A percentile compares a stretch with the other conserved stretches of the same genome.
These are phyloP conservation scores for Corynascus novoguineensis DNA, from an alignment of 495 filamentous ascomycete species.

Conservation along the genomic window DNA sequence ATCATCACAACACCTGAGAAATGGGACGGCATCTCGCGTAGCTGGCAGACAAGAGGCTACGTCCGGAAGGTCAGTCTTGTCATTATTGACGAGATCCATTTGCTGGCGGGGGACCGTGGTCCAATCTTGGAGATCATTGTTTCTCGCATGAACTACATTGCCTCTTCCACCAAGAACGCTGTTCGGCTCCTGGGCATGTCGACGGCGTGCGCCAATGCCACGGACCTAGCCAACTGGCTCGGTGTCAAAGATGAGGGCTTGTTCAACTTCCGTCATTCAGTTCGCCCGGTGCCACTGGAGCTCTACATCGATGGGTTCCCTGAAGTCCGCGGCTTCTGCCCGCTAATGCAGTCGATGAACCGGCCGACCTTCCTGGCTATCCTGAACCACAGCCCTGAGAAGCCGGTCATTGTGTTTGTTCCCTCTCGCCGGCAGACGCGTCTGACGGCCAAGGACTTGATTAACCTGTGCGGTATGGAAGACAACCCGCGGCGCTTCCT, in stretches of 20 bases:
- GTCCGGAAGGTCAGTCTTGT: conserved; percentile 92
- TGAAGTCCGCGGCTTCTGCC: conserved; percentile 90
- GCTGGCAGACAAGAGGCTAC: conserved; percentile 95
- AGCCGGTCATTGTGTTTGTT: conserved; percentile 98
- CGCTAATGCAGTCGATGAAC: conserved; percentile 99
- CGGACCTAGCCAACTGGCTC: conserved; percentile 91
- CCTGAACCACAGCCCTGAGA: conserved; percentile 89
- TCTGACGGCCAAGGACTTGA: conserved; percentile 89
- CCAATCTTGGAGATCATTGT: conserved; percentile 99
- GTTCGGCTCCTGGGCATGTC: conserved; percentile 96
- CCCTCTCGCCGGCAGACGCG: conserved; percentile 92
- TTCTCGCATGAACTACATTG: conserved; percentile 98
- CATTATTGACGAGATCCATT: conserved; percentile 97
- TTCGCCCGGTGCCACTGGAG: conserved; percentile 90
- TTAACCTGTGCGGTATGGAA: conserved; percentile 97
- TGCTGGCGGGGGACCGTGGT: conserved; percentile 90
- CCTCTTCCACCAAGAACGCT: conserved; percentile 78
- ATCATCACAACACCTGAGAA: conserved; percentile 99
- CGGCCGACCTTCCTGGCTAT: conserved; percentile 94
- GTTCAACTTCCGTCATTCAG: conserved; percentile 98
- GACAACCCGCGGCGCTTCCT: conserved; percentile 93
- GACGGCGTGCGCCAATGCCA: conserved; percentile 93
- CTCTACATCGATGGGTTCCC: conserved; percentile 98
- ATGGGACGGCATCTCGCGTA: conserved; percentile 98
- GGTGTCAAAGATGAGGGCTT: conserved; percentile 87